Evolutionary conservation across 2,329 filamentous ascomycete genomes (phyloP).

Genomic region (Pseudogymnoascus sp.): DNA sequence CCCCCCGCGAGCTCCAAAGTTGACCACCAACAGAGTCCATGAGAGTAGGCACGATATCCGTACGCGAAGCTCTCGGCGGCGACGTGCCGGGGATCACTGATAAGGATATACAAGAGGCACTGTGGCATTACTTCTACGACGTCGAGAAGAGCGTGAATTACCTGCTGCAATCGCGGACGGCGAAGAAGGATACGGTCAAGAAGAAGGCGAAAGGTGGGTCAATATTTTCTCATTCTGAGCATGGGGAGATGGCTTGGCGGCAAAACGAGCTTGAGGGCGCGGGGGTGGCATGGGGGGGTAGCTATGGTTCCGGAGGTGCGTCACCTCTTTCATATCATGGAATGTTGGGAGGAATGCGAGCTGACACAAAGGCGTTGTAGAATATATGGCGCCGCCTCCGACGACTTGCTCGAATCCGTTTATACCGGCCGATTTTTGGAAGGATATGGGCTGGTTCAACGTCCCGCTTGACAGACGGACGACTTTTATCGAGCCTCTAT

Average conservation of each 20-base stretch:
- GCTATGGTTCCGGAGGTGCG: conserved; percentile 20
- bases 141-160: conserved; percentile 78
- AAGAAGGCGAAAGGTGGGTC: conserved; percentile 30
- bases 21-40: conserved; percentile 43
- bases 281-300: neutral
- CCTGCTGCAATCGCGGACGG: conserved; percentile 51
- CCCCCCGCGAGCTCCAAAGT: neutral
- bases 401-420: conserved; percentile 26
- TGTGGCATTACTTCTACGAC: conserved; percentile 97
- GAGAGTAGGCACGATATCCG: conserved; percentile 57
- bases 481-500: conserved; percentile 54
- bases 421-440: conserved; percentile 59
- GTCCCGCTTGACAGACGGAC: conserved; percentile 60
- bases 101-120: conserved; percentile 73
- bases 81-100: conserved; percentile 44
- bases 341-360: neutral
- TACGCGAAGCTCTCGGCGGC: conserved; percentile 60
- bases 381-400: conserved; percentile 11
- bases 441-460: conserved; percentile 78
- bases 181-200: conserved; percentile 28
- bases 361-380: neutral
- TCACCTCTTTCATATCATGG: conserved; percentile 15
- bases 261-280: neutral
- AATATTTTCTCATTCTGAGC: conserved; percentile 15
- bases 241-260: conserved; percentile 8